phyloP scores from a whole-genome alignment of 2,329 filamentous ascomycete species.

The Ophiocordyceps camponoti-floridani region DNA sequence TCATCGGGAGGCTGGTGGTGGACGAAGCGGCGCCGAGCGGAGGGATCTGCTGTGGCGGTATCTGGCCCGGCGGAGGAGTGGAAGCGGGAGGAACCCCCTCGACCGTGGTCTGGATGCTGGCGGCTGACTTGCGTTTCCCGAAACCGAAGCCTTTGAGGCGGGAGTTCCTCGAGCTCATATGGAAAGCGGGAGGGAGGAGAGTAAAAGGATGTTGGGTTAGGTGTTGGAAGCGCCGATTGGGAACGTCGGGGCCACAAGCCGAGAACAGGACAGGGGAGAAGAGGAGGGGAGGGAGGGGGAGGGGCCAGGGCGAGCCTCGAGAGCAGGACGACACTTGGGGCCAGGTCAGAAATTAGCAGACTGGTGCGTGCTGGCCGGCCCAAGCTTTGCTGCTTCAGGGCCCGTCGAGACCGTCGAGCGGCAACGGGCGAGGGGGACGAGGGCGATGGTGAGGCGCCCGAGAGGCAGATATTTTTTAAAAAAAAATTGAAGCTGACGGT shows the following conservation, averaged over 20 bases:
- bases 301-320: background rate
- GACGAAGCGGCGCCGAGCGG: slow-evolving; percentile 23
- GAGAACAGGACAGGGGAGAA: slow-evolving; percentile 1
- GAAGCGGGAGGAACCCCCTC: slow-evolving; percentile 18
- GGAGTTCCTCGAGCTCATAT: slow-evolving; percentile 65
- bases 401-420: background rate
- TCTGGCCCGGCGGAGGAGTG: slow-evolving; percentile 26
- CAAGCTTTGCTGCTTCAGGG: background rate
- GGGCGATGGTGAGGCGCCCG: background rate
- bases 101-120: slow-evolving; percentile 33
- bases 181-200: slow-evolving; percentile 12
- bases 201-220: background rate
- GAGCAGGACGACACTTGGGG: background rate
- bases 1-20: slow-evolving; percentile 36
- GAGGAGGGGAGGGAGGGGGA: background rate
- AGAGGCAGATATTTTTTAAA: background rate
- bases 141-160: slow-evolving; percentile 66
- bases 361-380: background rate
- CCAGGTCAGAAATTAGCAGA: background rate
- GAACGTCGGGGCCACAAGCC: background rate
- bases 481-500: background rate
- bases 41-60: slow-evolving; percentile 27
- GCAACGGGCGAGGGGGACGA: background rate
- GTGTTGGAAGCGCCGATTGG: background rate
- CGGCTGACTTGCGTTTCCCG: slow-evolving; percentile 59